Evolutionary conservation across 176 grass and related monocot genomes (phyloP).

Genomic region (Thinopyrum elongatum): DNA sequence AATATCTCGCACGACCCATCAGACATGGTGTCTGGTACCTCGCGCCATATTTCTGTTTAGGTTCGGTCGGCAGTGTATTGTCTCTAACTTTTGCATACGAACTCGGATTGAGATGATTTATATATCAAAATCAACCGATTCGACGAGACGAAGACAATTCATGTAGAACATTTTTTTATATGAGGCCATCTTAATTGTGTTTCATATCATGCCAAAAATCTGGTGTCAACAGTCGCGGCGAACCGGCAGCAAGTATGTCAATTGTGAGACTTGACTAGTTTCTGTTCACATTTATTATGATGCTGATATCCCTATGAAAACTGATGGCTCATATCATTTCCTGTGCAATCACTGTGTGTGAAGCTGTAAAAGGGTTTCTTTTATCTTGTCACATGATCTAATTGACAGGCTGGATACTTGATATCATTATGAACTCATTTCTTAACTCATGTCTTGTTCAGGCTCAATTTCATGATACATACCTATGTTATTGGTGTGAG

Average conservation of each 20-base stretch:
- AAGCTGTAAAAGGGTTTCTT: neutral
- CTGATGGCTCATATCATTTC: neutral
- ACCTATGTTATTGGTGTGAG: neutral
- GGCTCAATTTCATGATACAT: neutral
- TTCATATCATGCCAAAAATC: too few relatives aligned
- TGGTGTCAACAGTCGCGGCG: too few relatives aligned
- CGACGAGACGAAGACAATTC: too few relatives aligned
- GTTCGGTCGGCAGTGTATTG: too few relatives aligned
- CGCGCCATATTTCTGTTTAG: too few relatives aligned
- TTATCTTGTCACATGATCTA: neutral
- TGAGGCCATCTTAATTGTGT: too few relatives aligned
- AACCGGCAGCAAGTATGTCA: constrained; percentile 28
- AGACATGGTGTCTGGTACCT: too few relatives aligned
- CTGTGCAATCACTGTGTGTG: neutral
- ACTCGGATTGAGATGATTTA: too few relatives aligned
- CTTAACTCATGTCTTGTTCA: neutral
- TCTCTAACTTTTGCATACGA: too few relatives aligned
- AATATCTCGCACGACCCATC: too few relatives aligned
- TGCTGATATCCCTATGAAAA: neutral
- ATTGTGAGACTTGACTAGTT: neutral
- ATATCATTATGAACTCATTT: neutral
- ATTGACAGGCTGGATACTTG: neutral
- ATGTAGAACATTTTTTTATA: too few relatives aligned
- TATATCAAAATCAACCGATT: too few relatives aligned
- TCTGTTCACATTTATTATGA: neutral